phyloP scores from a whole-genome alignment of 257 asterid genomes.

The Nicotiana undulata region DNA sequence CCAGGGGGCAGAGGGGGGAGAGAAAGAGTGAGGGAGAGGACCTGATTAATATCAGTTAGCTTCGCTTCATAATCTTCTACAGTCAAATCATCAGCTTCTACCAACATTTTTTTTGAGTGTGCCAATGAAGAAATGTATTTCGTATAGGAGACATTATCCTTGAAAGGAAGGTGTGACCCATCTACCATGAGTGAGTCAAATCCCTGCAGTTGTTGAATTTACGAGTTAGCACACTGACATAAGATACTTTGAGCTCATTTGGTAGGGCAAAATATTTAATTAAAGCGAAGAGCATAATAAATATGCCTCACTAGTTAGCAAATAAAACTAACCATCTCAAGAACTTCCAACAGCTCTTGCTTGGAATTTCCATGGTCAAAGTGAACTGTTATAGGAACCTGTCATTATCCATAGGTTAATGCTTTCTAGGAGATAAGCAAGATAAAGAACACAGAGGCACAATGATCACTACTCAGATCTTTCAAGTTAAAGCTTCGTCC shows the following conservation, averaged over 20 bases:
- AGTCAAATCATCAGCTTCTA: slow-evolving; percentile 93
- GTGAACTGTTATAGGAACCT: slow-evolving; percentile 96
- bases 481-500: background rate
- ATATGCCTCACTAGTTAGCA: background rate
- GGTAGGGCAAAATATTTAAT: background rate
- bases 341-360: slow-evolving; percentile 70
- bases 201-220: slow-evolving; percentile 48
- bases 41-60: slow-evolving; percentile 88
- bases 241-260: background rate
- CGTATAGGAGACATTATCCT: slow-evolving; percentile 70
- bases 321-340: slow-evolving; percentile 57
- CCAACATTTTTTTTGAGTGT: slow-evolving; percentile 51
- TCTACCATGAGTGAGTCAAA: slow-evolving; percentile 94
- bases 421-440: background rate
- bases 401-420: slow-evolving; percentile 16
- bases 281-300: background rate
- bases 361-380: slow-evolving; percentile 94
- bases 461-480: background rate
- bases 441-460: background rate
- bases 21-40: slow-evolving; percentile 4
- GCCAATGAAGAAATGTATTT: slow-evolving; percentile 58
- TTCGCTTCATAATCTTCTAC: slow-evolving; percentile 85
- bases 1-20: background rate
- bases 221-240: background rate
- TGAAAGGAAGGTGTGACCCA: slow-evolving; percentile 77